These are phyloP conservation scores for Apostasia ramifera DNA, from an alignment of 106 monocot genomes.

Conservation along the genomic window DNA sequence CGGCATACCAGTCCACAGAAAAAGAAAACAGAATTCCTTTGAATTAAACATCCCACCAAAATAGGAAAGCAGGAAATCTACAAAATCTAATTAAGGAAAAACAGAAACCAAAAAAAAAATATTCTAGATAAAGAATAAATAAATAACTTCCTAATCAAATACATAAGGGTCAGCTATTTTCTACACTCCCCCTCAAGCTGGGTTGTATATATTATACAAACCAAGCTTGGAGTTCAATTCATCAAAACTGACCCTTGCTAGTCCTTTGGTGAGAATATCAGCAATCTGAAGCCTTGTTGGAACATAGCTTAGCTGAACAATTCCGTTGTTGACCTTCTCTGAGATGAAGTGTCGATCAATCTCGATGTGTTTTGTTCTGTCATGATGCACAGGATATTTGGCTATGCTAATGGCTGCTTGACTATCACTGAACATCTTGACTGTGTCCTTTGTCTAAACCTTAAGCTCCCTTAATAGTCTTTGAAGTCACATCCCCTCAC, in stretches of 20 bases:
- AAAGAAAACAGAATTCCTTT: too few relatives aligned
- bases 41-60: too few relatives aligned
- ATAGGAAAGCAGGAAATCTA: too few relatives aligned
- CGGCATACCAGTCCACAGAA: too few relatives aligned
- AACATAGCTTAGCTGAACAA: not conserved
- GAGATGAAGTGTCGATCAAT: slow-evolving; percentile 10
- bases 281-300: not conserved
- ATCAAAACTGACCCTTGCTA: not conserved
- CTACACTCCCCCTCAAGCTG: slow-evolving; percentile 10
- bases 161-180: not conserved
- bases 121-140: too few relatives aligned
- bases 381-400: slow-evolving; percentile 3
- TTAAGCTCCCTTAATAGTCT: too few relatives aligned
- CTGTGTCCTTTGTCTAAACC: too few relatives aligned
- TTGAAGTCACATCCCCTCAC: too few relatives aligned
- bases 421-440: slow-evolving; percentile 1
- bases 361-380: slow-evolving; percentile 7
- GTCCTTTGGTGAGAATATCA: not conserved
- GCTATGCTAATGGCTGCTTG: slow-evolving; percentile 5
- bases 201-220: not conserved
- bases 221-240: not conserved
- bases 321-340: not conserved
- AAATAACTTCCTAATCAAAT: too few relatives aligned
- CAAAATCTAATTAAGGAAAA: too few relatives aligned
- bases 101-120: too few relatives aligned